Percentiles rank a stretch among this genome's conserved stretches.
Evolutionary conservation across 805 yeast genomes (phyloP).

Genomic region (Teunomyces kruisii): DNA sequence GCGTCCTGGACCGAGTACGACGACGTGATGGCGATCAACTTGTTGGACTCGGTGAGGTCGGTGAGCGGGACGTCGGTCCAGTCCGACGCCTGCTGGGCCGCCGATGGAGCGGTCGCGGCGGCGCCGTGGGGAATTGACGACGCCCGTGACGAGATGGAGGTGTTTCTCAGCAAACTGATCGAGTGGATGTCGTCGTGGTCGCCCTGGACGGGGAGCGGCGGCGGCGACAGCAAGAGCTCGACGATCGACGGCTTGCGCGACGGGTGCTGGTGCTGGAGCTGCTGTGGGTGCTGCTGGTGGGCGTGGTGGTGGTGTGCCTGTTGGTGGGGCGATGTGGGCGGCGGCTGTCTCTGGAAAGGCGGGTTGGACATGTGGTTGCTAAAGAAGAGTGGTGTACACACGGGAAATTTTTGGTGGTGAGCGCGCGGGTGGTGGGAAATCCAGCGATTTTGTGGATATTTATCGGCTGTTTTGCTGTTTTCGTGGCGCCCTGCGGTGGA

Average conservation of each 20-base stretch:
- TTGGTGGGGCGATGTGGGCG: slow-evolving; percentile 7
- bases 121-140: slow-evolving; percentile 9
- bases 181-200: slow-evolving; percentile 39
- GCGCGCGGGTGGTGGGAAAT: too few species aligned
- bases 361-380: slow-evolving; percentile 14
- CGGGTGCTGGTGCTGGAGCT: slow-evolving; percentile 13
- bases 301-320: background rate
- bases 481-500: too few species aligned
- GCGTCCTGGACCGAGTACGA: slow-evolving; percentile 81
- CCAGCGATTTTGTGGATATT: too few species aligned
- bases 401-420: background rate
- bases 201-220: slow-evolving; percentile 53
- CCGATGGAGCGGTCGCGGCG: background rate
- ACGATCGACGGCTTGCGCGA: slow-evolving; percentile 65
- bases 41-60: slow-evolving; percentile 76
- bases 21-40: slow-evolving; percentile 68
- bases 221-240: slow-evolving; percentile 74
- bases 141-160: slow-evolving; percentile 28
- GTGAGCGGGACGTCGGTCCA: slow-evolving; percentile 74
- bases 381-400: slow-evolving; percentile 1
- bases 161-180: slow-evolving; percentile 37
- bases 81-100: slow-evolving; percentile 32
- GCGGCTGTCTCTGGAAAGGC: slow-evolving; percentile 13
- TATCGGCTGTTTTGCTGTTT: slow-evolving; percentile 1
- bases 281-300: too few species aligned